Conservation (phyloP, 2,329 filamentous ascomycete genomes). For the Cryphonectria nitschkei region DNA sequence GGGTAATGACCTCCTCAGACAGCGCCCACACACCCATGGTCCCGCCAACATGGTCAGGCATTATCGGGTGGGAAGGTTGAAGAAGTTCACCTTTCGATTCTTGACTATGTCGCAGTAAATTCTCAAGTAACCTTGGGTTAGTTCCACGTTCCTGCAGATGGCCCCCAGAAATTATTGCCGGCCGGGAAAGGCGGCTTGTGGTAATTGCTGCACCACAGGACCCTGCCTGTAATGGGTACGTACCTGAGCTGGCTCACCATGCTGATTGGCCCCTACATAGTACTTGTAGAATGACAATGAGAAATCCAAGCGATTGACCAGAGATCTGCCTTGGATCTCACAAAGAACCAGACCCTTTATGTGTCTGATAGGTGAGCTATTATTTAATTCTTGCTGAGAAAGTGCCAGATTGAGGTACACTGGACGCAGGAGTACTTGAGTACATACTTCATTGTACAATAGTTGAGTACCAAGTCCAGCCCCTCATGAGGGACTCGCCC, state of each 20-base stretch:
- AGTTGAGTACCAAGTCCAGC: not conserved
- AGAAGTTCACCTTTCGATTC: not conserved
- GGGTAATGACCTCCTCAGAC: constrained; percentile 44
- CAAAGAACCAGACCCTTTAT: no score
- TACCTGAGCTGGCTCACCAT: not conserved
- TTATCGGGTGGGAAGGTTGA: constrained; percentile 22
- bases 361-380: not conserved
- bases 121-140: not conserved
- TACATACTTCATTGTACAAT: not conserved
- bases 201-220: not conserved
- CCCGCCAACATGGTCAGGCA: constrained; percentile 42
- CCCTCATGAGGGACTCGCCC: not conserved
- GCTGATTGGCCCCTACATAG: not conserved
- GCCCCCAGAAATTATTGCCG: constrained; percentile 10
- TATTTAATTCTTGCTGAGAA: not conserved
- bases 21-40: constrained; percentile 59
- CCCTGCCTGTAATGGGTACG: not conserved
- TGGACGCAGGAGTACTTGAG: no score
- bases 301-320: not conserved
- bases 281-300: not conserved
- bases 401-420: not conserved
- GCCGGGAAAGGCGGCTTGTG: constrained; percentile 7
- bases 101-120: not conserved
- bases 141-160: not conserved
- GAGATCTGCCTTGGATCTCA: not conserved